phyloP scores from a whole-genome alignment of 2,329 filamentous ascomycete species.

The Balansia obtecta region DNA sequence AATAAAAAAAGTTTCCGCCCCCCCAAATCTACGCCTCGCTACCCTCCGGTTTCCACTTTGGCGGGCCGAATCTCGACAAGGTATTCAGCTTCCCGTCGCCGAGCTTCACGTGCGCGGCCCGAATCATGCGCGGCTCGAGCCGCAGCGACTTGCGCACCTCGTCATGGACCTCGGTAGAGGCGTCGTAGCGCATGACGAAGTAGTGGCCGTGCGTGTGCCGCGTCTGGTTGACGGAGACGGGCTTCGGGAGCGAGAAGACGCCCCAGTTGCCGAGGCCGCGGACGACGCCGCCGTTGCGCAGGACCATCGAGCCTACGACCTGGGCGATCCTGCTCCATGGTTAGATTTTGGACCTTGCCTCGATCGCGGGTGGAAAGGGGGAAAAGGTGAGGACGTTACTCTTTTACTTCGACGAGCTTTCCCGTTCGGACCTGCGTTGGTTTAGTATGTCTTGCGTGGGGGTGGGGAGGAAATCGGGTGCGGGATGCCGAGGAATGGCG shows the following conservation, averaged over 20 bases:
- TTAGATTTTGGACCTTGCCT: too few species aligned
- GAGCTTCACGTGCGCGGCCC: slow-evolving; percentile 76
- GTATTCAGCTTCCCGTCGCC: slow-evolving; percentile 49
- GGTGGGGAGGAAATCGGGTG: not conserved
- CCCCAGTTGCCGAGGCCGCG: slow-evolving; percentile 95
- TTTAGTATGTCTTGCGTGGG: slow-evolving; percentile 6
- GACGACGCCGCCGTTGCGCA: slow-evolving; percentile 75
- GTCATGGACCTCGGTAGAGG: slow-evolving; percentile 59
- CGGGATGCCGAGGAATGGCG: not conserved
- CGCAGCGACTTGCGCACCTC: slow-evolving; percentile 62
- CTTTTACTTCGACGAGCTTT: slow-evolving; percentile 84
- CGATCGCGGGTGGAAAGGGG: too few species aligned
- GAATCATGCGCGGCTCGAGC: slow-evolving; percentile 82
- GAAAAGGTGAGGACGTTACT: slow-evolving; percentile 46
- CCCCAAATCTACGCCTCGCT: slow-evolving; percentile 16
- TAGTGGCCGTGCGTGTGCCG: slow-evolving; percentile 82
- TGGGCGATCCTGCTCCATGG: slow-evolving; percentile 59
- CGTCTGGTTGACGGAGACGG: slow-evolving; percentile 68
- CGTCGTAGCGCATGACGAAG: slow-evolving; percentile 95
- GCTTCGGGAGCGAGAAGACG: slow-evolving; percentile 72
- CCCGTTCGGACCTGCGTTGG: slow-evolving; percentile 73
- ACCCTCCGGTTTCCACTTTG: slow-evolving; percentile 33
- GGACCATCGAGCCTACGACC: slow-evolving; percentile 70
- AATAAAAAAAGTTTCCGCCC: too few species aligned
- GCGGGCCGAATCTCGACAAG: slow-evolving; percentile 33